Percentiles rank a stretch among this genome's conserved stretches.
phyloP scores from a whole-genome alignment of 164 flowering plant genomes.

The Paratinospora sagittata region DNA sequence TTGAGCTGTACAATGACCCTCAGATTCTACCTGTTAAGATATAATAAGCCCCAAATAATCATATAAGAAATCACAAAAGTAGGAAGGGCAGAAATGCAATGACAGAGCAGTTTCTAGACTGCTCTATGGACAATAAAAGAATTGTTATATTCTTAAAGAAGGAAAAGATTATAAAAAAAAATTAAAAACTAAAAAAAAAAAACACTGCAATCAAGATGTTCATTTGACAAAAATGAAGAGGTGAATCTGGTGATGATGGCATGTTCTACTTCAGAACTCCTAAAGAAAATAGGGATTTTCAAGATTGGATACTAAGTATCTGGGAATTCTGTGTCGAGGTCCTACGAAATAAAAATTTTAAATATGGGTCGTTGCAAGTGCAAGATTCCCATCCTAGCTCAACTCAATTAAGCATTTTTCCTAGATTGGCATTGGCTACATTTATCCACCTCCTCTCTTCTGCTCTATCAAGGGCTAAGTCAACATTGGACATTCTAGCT shows the following conservation, averaged over 20 bases:
- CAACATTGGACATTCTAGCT: too few relatives aligned
- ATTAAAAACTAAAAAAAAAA: not conserved
- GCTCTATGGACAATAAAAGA: not conserved
- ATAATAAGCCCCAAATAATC: not conserved
- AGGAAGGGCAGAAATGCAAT: not conserved
- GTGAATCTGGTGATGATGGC: not conserved
- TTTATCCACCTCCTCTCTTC: too few relatives aligned
- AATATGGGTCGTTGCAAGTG: too few relatives aligned
- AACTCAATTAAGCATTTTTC: too few relatives aligned
- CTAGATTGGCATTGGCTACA: too few relatives aligned
- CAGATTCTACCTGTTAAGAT: constrained; percentile 65
- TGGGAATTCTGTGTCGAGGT: too few relatives aligned
- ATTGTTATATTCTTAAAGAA: not conserved
- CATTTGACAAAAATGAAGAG: not conserved
- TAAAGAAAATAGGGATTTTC: not conserved
- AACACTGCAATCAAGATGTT: not conserved
- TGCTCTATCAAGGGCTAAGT: too few relatives aligned
- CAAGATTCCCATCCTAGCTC: too few relatives aligned
- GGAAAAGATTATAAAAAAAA: not conserved
- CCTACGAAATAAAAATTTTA: too few relatives aligned
- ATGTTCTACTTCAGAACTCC: not conserved
- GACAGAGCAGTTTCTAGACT: not conserved
- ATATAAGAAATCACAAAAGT: not conserved
- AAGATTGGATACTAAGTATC: not conserved
- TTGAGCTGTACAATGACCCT: constrained; percentile 68